A percentile compares a stretch with the other conserved stretches of the same genome.
phyloP scores from a whole-genome alignment of 495 filamentous ascomycete genomes.

The Tetracladium marchalianum region DNA sequence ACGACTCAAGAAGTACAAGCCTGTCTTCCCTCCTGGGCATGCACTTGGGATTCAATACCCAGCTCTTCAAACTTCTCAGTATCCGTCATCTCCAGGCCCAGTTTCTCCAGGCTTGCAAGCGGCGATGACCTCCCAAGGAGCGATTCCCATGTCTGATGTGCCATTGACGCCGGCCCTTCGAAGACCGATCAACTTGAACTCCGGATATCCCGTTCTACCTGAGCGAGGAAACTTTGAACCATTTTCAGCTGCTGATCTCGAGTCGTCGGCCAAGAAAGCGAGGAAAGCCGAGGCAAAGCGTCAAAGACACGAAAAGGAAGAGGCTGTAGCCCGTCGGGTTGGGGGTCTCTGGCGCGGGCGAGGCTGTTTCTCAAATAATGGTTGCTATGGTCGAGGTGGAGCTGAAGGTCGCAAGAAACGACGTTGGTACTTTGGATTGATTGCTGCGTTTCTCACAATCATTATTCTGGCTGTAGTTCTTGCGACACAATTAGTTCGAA shows the following conservation, averaged over 20 bases:
- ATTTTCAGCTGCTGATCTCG: slow-evolving; percentile 7
- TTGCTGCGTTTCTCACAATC: slow-evolving; percentile 41
- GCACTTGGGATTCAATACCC: slow-evolving; percentile 10
- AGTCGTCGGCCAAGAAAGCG: slow-evolving; percentile 28
- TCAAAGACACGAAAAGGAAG: slow-evolving; percentile 53
- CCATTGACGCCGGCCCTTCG: slow-evolving; percentile 15
- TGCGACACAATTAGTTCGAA: slow-evolving; percentile 48
- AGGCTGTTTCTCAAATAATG: slow-evolving; percentile 45
- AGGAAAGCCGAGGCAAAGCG: slow-evolving; percentile 37
- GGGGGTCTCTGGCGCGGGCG: slow-evolving; percentile 53
- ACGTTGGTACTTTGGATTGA: slow-evolving; percentile 47
- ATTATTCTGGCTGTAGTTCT: slow-evolving; percentile 51
- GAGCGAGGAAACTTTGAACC: slow-evolving; percentile 10
- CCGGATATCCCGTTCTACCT: slow-evolving; percentile 17
- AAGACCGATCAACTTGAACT: slow-evolving; percentile 24
- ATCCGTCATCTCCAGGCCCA: slow-evolving; percentile 19
- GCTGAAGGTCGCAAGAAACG: slow-evolving; percentile 54
- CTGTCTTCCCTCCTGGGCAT: slow-evolving; percentile 20
- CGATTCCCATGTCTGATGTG: slow-evolving; percentile 38
- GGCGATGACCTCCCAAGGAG: slow-evolving; percentile 30
- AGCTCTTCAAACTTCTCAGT: slow-evolving; percentile 1
- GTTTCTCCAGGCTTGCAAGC: slow-evolving; percentile 32
- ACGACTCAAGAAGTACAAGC: slow-evolving; percentile 11
- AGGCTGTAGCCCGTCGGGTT: slow-evolving; percentile 40
- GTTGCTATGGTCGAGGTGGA: slow-evolving; percentile 50